These are phyloP conservation scores for Calamus simplicifolius DNA, from an alignment of 176 grass and related monocot genomes.

Conservation along the genomic window DNA sequence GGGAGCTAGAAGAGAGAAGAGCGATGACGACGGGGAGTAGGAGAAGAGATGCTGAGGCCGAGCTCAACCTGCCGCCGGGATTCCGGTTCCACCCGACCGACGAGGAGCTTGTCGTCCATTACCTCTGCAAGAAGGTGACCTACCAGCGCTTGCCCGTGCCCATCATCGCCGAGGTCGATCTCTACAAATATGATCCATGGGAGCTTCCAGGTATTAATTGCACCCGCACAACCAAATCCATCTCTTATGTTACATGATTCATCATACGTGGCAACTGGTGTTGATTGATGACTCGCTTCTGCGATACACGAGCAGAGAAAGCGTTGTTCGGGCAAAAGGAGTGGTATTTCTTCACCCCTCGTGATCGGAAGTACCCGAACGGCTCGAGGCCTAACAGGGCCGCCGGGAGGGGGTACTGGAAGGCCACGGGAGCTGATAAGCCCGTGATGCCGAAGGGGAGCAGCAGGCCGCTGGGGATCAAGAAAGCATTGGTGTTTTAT, in stretches of 20 bases:
- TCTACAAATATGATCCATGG: slow-evolving; percentile 19
- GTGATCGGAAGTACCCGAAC: slow-evolving; percentile 76
- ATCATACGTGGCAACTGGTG: too few relatives aligned
- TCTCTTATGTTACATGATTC: too few relatives aligned
- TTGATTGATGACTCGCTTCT: too few relatives aligned
- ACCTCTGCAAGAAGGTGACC: slow-evolving; percentile 54
- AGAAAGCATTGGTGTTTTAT: slow-evolving; percentile 78
- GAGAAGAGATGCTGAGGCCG: slow-evolving; percentile 54
- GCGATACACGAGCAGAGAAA: slow-evolving; percentile 38
- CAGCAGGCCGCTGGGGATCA: slow-evolving; percentile 33
- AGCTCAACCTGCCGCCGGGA: slow-evolving; percentile 38
- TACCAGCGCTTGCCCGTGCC: slow-evolving; percentile 31
- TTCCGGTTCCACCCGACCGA: slow-evolving; percentile 12
- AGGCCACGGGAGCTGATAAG: slow-evolving; percentile 71
- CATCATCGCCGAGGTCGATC: slow-evolving; percentile 31
- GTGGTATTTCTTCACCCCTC: slow-evolving; percentile 82
- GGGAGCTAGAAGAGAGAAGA: too few relatives aligned
- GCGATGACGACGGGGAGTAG: too few relatives aligned
- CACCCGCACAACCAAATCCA: too few relatives aligned
- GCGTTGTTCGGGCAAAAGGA: slow-evolving; percentile 64
- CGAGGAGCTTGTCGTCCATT: slow-evolving; percentile 40
- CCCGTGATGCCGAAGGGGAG: slow-evolving; percentile 28
- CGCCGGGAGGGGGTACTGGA: slow-evolving; percentile 69
- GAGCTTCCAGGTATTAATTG: too few relatives aligned
- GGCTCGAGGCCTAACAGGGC: slow-evolving; percentile 59